phyloP scores from a whole-genome alignment of 202 grass and related monocot genomes.

The Panicum hallii region DNA sequence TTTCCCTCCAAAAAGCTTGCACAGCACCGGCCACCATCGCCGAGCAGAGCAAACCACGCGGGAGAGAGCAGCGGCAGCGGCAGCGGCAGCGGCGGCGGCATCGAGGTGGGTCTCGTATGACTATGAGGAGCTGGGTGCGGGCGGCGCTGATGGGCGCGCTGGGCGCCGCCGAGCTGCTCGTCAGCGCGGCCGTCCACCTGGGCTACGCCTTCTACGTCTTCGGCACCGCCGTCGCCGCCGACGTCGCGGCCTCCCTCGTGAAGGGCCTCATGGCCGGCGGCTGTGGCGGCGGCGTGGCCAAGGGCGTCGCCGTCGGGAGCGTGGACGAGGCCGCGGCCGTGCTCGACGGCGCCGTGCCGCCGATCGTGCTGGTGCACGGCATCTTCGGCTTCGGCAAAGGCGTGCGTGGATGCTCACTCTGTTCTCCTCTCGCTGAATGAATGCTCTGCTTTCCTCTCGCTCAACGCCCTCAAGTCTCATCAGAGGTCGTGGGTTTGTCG shows the following conservation, averaged over 20 bases:
- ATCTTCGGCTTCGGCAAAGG: conserved; percentile 87
- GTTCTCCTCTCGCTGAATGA: too few species aligned
- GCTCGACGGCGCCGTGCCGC: conserved; percentile 63
- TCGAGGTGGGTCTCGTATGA: background rate
- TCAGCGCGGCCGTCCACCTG: conserved; percentile 69
- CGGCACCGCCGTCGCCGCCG: conserved; percentile 55
- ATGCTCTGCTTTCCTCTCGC: background rate
- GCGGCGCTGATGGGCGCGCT: conserved; percentile 52
- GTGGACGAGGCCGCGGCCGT: conserved; percentile 41
- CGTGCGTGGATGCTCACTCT: conserved; percentile 14
- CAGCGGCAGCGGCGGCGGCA: background rate
- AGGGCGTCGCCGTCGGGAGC: conserved; percentile 15
- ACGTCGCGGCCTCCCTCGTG: conserved; percentile 48
- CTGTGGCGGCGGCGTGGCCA: background rate
- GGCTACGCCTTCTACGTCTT: conserved; percentile 85
- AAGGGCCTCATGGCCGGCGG: background rate
- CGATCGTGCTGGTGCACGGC: conserved; percentile 87
- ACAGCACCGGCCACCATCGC: background rate
- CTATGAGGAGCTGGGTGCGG: background rate
- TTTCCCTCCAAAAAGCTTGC: conserved; percentile 25
- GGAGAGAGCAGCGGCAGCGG: background rate
- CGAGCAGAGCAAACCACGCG: background rate
- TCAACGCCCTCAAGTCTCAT: background rate
- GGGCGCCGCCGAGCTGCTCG: conserved; percentile 60
- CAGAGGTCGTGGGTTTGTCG: background rate